Evolutionary conservation across 73 alveolate species (phyloP), one percentile per base, ranked within the genome.

Genomic region (Uronychia setigera): DNA sequence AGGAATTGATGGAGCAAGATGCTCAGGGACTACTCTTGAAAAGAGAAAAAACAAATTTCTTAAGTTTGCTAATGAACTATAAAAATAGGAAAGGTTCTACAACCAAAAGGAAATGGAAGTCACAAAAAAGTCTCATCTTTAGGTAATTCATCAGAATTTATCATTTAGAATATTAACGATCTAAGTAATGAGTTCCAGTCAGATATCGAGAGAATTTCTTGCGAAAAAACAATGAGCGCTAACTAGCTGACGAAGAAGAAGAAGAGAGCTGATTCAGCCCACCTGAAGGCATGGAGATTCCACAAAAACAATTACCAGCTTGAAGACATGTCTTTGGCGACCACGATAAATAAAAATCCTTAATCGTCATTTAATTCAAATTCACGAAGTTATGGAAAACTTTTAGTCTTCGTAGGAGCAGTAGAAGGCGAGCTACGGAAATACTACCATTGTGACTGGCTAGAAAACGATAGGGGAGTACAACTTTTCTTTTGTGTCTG

Each of bases 401-500:
- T n/a, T n/a, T n/a, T n/a, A n/a, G n/a, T n/a, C n/a, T n/a, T n/a
- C n/a, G n/a, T n/a, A n/a, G n/a, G n/a, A n/a, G n/a, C n/a, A n/a
- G n/a, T n/a, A n/a, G n/a, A n/a, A n/a, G n/a, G n/a, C n/a, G n/a
- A n/a, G n/a, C n/a, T n/a, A n/a, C n/a, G n/a, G n/a, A n/a, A n/a
- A n/a, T n/a, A n/a, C n/a, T n/a, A n/a, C n/a, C n/a, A n/a, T n/a
- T n/a, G n/a, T n/a, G n/a, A n/a, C n/a, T n/a, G n/a, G n/a, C n/a
- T n/a, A n/a, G n/a, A n/a, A n/a, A 59, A 80, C 78, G 0, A 79
- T 80, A 14, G 79, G 86, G 30, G 83, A 82, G 33, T 82, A 82
- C 74, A 82, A 82, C 59, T 82, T 82, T 35, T 82, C 89, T 1
- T 82, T 82, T 74, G 89, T 82, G 13, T 27, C 89, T n/a, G 79